Conservation (phyloP, 139 green algal genomes). For the Ettlia oleoabundans region DNA sequence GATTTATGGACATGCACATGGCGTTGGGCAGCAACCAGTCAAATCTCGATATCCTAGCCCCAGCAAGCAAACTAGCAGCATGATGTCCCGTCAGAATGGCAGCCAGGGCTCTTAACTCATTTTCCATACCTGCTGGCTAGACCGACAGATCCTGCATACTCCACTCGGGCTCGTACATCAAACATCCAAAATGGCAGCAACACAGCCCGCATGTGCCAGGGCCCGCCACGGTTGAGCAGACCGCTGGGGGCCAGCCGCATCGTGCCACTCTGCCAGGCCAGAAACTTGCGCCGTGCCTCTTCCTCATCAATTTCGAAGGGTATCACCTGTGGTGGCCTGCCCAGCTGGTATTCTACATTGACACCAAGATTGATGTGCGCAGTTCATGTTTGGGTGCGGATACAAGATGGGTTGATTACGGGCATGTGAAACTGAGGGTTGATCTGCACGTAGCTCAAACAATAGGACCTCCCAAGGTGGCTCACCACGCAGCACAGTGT, state of each 20-base stretch:
- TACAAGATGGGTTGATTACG: too few species aligned
- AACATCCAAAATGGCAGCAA: slow-evolving; percentile 68
- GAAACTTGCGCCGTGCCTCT: slow-evolving; percentile 4
- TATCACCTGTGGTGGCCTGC: slow-evolving; percentile 9
- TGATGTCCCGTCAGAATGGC: too few species aligned
- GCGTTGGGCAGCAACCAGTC: background rate
- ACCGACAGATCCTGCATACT: slow-evolving; percentile 28
- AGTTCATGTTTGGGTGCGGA: too few species aligned
- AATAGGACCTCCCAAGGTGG: too few species aligned
- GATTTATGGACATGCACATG: too few species aligned
- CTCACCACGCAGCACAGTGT: too few species aligned
- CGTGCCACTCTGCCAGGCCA: slow-evolving; percentile 18
- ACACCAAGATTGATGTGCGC: too few species aligned
- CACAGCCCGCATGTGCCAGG: slow-evolving; percentile 36
- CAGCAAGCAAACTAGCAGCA: too few species aligned
- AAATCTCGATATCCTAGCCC: background rate
- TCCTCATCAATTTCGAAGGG: slow-evolving; percentile 21
- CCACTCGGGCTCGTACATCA: slow-evolving; percentile 40
- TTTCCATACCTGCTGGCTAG: background rate
- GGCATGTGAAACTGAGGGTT: too few species aligned
- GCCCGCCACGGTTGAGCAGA: slow-evolving; percentile 29
- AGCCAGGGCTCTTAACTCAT: background rate
- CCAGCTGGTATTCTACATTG: slow-evolving; percentile 18
- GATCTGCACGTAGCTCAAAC: too few species aligned
- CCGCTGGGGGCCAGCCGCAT: slow-evolving; percentile 35